phyloP scores from a whole-genome alignment of 2,329 filamentous ascomycete genomes.

The Emericellopsis cladophorae region DNA sequence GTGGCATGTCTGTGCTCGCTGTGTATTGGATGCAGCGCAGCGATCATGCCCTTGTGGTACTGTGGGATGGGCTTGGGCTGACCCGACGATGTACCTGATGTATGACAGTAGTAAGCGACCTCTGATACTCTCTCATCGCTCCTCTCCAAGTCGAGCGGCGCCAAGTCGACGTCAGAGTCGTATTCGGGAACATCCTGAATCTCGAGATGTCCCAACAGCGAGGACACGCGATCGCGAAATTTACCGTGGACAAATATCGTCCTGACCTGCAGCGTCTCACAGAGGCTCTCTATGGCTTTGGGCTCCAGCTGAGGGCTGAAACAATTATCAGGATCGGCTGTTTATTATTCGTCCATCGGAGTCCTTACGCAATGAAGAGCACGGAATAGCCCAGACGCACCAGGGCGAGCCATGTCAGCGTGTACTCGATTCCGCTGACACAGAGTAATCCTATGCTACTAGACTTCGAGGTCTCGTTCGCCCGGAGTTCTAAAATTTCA shows the following conservation, averaged over 20 bases:
- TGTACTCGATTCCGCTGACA: no score
- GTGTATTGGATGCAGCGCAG: slow-evolving; percentile 33
- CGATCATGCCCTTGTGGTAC: slow-evolving; percentile 33
- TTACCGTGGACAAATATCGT: no score
- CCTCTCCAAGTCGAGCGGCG: no score
- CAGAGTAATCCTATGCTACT: background rate
- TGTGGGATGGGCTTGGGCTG: slow-evolving; percentile 51
- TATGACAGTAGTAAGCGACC: slow-evolving; percentile 46
- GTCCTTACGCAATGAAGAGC: background rate
- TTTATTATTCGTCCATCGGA: no score
- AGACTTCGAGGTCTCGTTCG: background rate
- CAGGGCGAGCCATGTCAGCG: background rate
- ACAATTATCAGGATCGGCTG: no score
- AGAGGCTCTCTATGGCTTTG: no score
- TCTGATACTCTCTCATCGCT: background rate
- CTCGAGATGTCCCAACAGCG: no score
- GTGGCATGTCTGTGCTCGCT: slow-evolving; percentile 26
- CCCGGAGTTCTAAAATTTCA: background rate
- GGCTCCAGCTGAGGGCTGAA: no score
- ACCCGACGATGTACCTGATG: slow-evolving; percentile 52
- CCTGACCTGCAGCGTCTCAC: no score
- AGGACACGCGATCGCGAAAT: no score
- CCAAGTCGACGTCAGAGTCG: no score
- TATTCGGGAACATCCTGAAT: no score
- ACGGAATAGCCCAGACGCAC: background rate